These are phyloP conservation scores for Asterochloris sp. DNA, from an alignment of 139 green algal genomes.

Conservation along the genomic window DNA sequence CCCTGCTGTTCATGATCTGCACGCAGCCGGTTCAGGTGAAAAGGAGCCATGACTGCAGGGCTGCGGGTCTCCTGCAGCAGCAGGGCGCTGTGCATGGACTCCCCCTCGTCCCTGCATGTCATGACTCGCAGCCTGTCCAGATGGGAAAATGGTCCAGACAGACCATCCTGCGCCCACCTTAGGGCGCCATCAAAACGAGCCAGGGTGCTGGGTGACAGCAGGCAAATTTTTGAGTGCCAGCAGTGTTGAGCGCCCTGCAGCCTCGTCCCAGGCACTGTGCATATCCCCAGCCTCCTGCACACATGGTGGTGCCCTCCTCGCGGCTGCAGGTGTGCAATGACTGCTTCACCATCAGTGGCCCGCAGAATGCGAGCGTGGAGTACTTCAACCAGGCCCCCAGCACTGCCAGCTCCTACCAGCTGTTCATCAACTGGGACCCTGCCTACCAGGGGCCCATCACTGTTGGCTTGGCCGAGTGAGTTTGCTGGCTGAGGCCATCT, in stretches of 20 bases:
- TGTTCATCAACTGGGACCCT: constrained; percentile 15
- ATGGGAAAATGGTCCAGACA: too few species aligned
- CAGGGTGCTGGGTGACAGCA: too few species aligned
- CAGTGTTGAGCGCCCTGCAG: too few species aligned
- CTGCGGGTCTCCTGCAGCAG: constrained; percentile 7
- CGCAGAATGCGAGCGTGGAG: constrained; percentile 5
- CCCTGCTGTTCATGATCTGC: constrained; percentile 13
- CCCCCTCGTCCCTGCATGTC: background rate
- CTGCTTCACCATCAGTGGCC: constrained; percentile 19
- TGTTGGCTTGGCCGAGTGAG: background rate
- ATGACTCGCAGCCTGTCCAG: background rate
- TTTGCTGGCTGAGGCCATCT: too few species aligned
- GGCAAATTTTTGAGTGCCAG: too few species aligned
- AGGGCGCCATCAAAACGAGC: too few species aligned
- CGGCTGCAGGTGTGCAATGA: background rate
- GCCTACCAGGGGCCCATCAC: constrained; percentile 16
- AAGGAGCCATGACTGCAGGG: background rate
- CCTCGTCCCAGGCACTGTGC: too few species aligned
- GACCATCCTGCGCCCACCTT: too few species aligned
- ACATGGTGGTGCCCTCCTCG: too few species aligned
- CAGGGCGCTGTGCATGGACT: constrained; percentile 1
- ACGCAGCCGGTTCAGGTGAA: background rate
- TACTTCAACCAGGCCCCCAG: constrained; percentile 17
- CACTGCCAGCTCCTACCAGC: constrained; percentile 15
- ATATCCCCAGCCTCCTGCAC: too few species aligned